Evolutionary conservation across 306 rosid species (phyloP).

Genomic region (Macrotyloma uniflorum): DNA sequence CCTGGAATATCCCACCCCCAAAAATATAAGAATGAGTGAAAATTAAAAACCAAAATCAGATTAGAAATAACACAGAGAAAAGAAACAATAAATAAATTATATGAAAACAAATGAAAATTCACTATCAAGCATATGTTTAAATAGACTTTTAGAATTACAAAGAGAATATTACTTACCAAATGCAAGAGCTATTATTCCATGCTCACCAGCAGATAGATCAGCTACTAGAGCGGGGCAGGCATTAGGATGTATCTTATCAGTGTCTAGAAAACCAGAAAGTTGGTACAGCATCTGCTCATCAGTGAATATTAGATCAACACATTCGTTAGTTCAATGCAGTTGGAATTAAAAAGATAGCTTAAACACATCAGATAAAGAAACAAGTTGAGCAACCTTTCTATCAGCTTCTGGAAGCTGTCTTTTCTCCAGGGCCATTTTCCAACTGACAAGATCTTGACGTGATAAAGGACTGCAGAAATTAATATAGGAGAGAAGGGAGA

Average conservation of each 20-base stretch:
- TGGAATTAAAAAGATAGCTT: slow-evolving; percentile 34
- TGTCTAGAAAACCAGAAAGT: slow-evolving; percentile 90
- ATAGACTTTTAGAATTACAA: not conserved
- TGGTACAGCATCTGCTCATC: slow-evolving; percentile 70
- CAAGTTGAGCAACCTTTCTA: slow-evolving; percentile 67
- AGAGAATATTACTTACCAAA: slow-evolving; percentile 65
- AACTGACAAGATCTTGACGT: slow-evolving; percentile 97
- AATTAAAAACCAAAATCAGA: slow-evolving; percentile 19
- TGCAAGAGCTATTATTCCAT: slow-evolving; percentile 92
- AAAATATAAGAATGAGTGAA: slow-evolving; percentile 3
- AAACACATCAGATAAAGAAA: slow-evolving; percentile 39
- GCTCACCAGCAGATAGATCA: slow-evolving; percentile 88
- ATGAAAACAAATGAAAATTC: not conserved
- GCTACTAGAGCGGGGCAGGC: slow-evolving; percentile 98
- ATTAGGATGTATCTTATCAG: slow-evolving; percentile 87
- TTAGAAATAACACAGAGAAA: slow-evolving; percentile 5
- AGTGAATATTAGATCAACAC: slow-evolving; percentile 39
- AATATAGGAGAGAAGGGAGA: slow-evolving; percentile 35
- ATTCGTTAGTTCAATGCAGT: slow-evolving; percentile 36
- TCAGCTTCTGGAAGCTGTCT: slow-evolving; percentile 91
- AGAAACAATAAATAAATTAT: not conserved
- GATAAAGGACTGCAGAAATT: slow-evolving; percentile 75
- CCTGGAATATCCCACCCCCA: slow-evolving; percentile 53
- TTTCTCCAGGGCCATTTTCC: slow-evolving; percentile 97
- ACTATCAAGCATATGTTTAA: not conserved